Evolutionary conservation across 139 green algal species (phyloP).

Genomic region (Asterochloris erici): DNA sequence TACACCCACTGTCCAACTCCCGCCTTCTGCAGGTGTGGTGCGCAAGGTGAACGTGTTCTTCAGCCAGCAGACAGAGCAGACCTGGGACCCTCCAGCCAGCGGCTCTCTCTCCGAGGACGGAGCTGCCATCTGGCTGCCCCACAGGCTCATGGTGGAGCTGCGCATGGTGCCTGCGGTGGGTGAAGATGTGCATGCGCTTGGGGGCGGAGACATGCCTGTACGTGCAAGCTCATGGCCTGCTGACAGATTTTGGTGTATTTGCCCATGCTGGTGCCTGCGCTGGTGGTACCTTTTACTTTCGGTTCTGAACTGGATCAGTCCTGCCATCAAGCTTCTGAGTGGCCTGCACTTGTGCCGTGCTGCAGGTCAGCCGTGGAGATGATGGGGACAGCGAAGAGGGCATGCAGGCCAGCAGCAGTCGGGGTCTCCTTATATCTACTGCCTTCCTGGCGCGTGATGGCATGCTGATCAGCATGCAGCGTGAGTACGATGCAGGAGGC

Average conservation of each 20-base stretch:
- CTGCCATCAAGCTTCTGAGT: not conserved
- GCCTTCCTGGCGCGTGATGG: conserved; percentile 5
- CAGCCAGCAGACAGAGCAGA: conserved; percentile 22
- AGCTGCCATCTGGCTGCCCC: conserved; percentile 24
- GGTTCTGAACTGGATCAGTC: no score
- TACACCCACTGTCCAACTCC: not conserved
- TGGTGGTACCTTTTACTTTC: not conserved
- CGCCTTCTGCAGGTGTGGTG: not conserved
- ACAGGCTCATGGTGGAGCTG: conserved; percentile 19
- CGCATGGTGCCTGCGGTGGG: conserved; percentile 20
- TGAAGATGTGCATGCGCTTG: not conserved
- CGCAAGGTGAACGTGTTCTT: conserved; percentile 20
- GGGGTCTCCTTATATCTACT: conserved; percentile 16
- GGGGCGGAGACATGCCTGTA: not conserved
- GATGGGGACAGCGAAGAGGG: conserved; percentile 12
- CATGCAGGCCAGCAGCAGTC: conserved; percentile 2
- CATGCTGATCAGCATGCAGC: conserved; percentile 24
- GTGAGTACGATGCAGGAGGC: conserved; percentile 18
- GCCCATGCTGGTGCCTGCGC: not conserved
- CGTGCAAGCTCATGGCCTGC: no score
- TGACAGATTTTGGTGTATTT: not conserved
- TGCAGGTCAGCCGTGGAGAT: conserved; percentile 7
- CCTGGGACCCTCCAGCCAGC: conserved; percentile 1
- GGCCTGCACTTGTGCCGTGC: not conserved
- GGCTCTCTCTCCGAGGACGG: not conserved